phyloP scores from a whole-genome alignment of 2,329 filamentous ascomycete species.

The Leptographium procerum region DNA sequence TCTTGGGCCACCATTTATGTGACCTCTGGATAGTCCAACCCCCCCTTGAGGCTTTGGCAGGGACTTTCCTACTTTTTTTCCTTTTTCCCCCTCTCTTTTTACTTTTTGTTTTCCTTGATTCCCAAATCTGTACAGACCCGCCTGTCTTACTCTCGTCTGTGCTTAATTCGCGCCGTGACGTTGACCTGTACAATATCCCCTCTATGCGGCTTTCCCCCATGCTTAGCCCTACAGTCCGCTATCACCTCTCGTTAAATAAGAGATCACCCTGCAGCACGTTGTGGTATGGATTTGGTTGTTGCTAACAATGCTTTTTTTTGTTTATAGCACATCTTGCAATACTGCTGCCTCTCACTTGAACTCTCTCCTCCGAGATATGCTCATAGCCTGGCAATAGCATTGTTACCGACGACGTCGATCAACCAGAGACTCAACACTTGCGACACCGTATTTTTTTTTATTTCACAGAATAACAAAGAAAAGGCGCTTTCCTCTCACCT shows the following conservation, averaged over 20 bases:
- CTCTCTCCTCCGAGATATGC: conserved; percentile 5
- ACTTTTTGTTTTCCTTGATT: not conserved
- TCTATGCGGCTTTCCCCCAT: not conserved
- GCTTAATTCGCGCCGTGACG: not conserved
- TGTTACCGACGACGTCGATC: not conserved
- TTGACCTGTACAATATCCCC: not conserved
- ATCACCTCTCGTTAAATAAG: not conserved
- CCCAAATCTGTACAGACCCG: not conserved
- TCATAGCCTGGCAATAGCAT: not conserved
- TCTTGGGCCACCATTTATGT: not conserved
- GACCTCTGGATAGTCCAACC: not conserved
- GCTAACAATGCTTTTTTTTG: not conserved
- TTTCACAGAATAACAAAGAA: not conserved
- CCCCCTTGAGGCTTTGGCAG: not conserved
- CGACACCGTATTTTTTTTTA: not conserved
- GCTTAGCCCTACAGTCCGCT: not conserved
- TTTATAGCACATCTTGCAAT: not conserved
- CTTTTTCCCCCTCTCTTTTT: not conserved
- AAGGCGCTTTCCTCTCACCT: not conserved
- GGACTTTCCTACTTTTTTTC: not conserved
- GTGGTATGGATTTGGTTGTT: not conserved
- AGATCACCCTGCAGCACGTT: not conserved
- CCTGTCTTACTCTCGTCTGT: not conserved
- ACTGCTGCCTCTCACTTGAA: not conserved
- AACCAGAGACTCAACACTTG: not conserved